A percentile compares a stretch with the other conserved stretches of the same genome.
Conservation (phyloP, 495 filamentous ascomycete species). For the Penicillium canariense region DNA sequence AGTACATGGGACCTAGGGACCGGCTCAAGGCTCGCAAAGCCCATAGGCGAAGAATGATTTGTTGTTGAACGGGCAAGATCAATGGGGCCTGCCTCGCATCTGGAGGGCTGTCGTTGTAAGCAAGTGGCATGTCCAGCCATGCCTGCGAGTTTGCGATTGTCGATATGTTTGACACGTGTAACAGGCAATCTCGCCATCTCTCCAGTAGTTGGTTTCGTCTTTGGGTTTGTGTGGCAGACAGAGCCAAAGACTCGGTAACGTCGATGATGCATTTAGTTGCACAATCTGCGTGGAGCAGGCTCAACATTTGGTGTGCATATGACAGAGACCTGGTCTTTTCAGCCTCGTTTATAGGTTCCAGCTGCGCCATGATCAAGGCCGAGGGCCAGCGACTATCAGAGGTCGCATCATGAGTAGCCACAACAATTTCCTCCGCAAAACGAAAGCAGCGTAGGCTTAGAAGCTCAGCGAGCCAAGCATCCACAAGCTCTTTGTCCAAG, state of each 20-base stretch:
- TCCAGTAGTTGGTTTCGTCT: conserved; percentile 21
- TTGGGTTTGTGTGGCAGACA: conserved; percentile 13
- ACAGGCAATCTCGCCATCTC: conserved; percentile 35
- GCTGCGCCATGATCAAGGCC: conserved; percentile 28
- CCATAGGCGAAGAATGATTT: conserved; percentile 41
- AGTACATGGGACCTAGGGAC: conserved; percentile 25
- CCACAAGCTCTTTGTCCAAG: conserved; percentile 26
- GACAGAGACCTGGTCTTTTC: conserved; percentile 4
- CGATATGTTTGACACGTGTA: conserved; percentile 17
- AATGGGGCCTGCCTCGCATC: neutral
- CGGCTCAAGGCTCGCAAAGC: conserved; percentile 30
- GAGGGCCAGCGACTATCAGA: conserved; percentile 24
- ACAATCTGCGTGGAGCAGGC: conserved; percentile 21
- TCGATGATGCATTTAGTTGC: conserved; percentile 30
- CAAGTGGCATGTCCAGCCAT: conserved; percentile 29
- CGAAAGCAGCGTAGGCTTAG: conserved; percentile 15
- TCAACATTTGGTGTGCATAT: conserved; percentile 21
- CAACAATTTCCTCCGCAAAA: conserved; percentile 35
- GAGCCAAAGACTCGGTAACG: conserved; percentile 33
- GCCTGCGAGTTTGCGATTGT: conserved; percentile 22
- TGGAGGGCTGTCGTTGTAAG: neutral
- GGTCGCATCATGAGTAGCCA: conserved; percentile 24
- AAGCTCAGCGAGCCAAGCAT: conserved; percentile 35
- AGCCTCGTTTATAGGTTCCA: conserved; percentile 15
- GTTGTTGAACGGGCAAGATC: conserved; percentile 20